Conservation (phyloP, 2,329 filamentous ascomycete genomes). For the Xylariaceae sp. region DNA sequence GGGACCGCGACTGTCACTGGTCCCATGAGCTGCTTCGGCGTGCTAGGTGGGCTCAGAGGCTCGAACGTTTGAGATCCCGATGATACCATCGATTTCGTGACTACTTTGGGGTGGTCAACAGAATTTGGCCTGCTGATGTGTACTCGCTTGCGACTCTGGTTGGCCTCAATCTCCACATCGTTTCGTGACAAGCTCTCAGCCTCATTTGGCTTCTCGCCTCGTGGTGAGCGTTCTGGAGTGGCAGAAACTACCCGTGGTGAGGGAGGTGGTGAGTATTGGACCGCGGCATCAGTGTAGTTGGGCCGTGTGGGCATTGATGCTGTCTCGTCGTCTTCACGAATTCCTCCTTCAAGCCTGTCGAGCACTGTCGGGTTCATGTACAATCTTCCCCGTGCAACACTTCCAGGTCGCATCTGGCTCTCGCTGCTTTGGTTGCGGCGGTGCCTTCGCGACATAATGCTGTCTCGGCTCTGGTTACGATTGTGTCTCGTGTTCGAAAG, state of each 20-base stretch:
- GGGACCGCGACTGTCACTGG: constrained; percentile 46
- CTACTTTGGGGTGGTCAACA: constrained; percentile 40
- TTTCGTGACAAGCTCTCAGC: constrained; percentile 39
- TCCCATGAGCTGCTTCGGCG: no score
- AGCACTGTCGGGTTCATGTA: constrained; percentile 51
- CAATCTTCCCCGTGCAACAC: constrained; percentile 48
- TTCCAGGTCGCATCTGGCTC: constrained; percentile 51
- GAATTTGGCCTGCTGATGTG: constrained; percentile 46
- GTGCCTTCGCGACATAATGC: constrained; percentile 44
- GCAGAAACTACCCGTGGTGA: constrained; percentile 55
- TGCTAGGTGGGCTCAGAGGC: constrained; percentile 61
- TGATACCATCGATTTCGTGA: constrained; percentile 55
- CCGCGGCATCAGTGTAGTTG: constrained; percentile 68
- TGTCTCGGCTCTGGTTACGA: constrained; percentile 56
- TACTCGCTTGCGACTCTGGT: constrained; percentile 68
- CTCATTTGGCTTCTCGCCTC: constrained; percentile 36
- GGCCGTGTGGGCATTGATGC: constrained; percentile 31
- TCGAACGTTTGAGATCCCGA: constrained; percentile 58
- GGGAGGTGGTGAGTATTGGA: constrained; percentile 79
- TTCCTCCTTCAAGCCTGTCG: constrained; percentile 50
- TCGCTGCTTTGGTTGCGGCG: constrained; percentile 55
- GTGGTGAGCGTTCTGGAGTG: constrained; percentile 38
- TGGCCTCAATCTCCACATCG: constrained; percentile 64
- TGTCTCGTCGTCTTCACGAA: constrained; percentile 47
- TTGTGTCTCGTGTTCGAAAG: constrained; percentile 48